Evolutionary conservation across 2,329 filamentous ascomycete species (phyloP), one percentile per base, ranked within the genome.

Genomic region (Pseudomassariella vexata): DNA sequence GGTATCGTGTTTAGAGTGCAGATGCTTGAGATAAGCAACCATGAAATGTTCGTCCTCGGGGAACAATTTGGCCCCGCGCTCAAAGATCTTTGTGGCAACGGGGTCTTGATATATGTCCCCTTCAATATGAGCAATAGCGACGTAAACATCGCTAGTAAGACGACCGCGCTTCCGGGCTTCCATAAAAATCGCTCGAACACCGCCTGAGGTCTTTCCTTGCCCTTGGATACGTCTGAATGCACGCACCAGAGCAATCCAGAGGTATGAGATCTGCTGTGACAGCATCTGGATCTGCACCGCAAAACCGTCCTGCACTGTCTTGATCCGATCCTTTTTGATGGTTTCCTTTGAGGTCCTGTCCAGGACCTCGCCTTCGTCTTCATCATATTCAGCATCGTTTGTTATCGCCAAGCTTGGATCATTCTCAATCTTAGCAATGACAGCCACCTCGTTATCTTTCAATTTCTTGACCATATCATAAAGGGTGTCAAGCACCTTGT

Each of bases 101-200:
- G 82, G 76, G 49, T 96, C 92, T 52, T 94, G 92, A 60, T 98
- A 98, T 45, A 94, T 94, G 47, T 94, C 82, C 53, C 92, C 90
- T 57, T 98, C 92, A 51, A 98, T 85, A 37, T 94, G 70, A 11
- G 94, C 92, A 45, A 87, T 87, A 1, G 88, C 88, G 33, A 95
- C 85, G 53, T 98, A 98, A 5, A 95, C 86, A 54, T 96, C 92
- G 48, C 87, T 94, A 6, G 87, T 92, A 27, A 98, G 74, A 32
- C 88, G 83, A 12, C 92, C 94, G 42, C 81, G 80, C 49, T 85
- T 83, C 20, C 92, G 79, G 28, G 92, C 89, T 56, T 96, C 88
- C 3, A 79, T 81, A 52, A 98, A 96, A 9, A 95, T 79, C 45
- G 87, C 83, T 39, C 92, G 78, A 46, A 94, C 83, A 3, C 92